phyloP scores from a whole-genome alignment of 352 stramenopile genomes.

The Pythium aphanidermatum region DNA sequence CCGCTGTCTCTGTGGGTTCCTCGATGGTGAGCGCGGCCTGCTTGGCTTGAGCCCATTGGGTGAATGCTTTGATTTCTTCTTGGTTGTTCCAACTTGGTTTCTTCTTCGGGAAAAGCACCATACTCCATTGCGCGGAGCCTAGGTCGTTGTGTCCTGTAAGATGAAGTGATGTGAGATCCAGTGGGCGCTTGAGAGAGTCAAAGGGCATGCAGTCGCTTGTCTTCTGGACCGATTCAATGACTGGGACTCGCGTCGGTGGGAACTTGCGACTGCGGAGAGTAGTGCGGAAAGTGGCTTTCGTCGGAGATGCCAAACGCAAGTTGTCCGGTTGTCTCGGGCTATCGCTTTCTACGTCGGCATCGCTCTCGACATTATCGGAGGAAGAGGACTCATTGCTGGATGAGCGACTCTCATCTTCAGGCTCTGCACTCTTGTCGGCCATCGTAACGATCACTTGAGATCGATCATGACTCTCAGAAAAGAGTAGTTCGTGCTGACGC shows the following conservation, averaged over 20 bases:
- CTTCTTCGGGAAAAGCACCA: conserved; percentile 36
- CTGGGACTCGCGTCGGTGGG: conserved; percentile 28
- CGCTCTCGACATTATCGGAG: too few species aligned
- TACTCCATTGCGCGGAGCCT: conserved; percentile 20
- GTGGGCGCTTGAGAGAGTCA: conserved; percentile 9
- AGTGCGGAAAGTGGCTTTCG: conserved; percentile 26
- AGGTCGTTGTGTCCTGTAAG: conserved; percentile 12
- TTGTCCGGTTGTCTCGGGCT: background rate
- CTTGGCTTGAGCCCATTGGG: conserved; percentile 25
- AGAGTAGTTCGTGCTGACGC: conserved; percentile 13
- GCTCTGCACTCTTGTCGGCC: too few species aligned
- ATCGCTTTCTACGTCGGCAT: too few species aligned
- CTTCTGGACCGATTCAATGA: conserved; percentile 23
- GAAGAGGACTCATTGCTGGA: too few species aligned
- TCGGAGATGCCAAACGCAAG: conserved; percentile 1
- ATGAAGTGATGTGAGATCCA: conserved; percentile 19
- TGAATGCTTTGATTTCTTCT: conserved; percentile 25
- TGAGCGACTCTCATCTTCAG: too few species aligned
- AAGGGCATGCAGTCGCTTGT: conserved; percentile 31
- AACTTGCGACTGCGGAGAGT: conserved; percentile 32
- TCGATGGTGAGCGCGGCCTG: conserved; percentile 1
- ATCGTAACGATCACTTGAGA: too few species aligned
- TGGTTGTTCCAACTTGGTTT: conserved; percentile 21
- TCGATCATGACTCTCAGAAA: too few species aligned
- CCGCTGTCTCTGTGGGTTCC: background rate